Percentiles rank a stretch among this genome's conserved stretches.
Conservation (phyloP, 768 basidiomycete species). For the Lyophyllum decastes region DNA sequence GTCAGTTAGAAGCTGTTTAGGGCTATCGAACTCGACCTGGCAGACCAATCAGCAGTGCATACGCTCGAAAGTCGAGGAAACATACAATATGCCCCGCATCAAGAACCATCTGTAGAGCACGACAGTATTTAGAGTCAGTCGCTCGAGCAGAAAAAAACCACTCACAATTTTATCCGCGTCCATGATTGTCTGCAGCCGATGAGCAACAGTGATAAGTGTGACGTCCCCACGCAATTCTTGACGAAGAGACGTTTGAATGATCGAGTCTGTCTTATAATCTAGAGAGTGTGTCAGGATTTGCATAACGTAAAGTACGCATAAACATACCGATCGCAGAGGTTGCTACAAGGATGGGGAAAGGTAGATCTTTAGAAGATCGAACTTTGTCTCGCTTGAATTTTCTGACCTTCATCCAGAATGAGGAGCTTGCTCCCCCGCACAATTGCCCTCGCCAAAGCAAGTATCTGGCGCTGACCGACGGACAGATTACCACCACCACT, state of each 20-base stretch:
- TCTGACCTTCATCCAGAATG: slow-evolving; percentile 61
- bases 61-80: not conserved
- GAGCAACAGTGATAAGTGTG: slow-evolving; percentile 69
- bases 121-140: not conserved
- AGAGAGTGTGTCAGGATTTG: not conserved
- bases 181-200: slow-evolving; percentile 69
- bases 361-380: slow-evolving; percentile 30
- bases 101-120: slow-evolving; percentile 44
- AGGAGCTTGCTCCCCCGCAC: slow-evolving; percentile 60
- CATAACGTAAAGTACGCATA: not conserved
- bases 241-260: slow-evolving; percentile 71
- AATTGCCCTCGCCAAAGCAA: slow-evolving; percentile 65
- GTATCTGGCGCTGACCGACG: slow-evolving; percentile 74
- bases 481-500: slow-evolving; percentile 72
- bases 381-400: slow-evolving; percentile 23
- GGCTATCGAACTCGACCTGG: slow-evolving; percentile 56
- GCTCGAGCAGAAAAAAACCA: slow-evolving; percentile 13
- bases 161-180: slow-evolving; percentile 60
- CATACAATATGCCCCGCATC: slow-evolving; percentile 55
- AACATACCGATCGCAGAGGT: slow-evolving; percentile 50
- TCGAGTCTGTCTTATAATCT: slow-evolving; percentile 65
- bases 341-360: slow-evolving; percentile 27
- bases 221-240: slow-evolving; percentile 61
- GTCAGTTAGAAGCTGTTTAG: slow-evolving; percentile 51
- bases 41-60: not conserved